Base-by-base conservation (phyloP, 2,329 filamentous ascomycete species). In the Endoconidiophora polonica region DNA sequence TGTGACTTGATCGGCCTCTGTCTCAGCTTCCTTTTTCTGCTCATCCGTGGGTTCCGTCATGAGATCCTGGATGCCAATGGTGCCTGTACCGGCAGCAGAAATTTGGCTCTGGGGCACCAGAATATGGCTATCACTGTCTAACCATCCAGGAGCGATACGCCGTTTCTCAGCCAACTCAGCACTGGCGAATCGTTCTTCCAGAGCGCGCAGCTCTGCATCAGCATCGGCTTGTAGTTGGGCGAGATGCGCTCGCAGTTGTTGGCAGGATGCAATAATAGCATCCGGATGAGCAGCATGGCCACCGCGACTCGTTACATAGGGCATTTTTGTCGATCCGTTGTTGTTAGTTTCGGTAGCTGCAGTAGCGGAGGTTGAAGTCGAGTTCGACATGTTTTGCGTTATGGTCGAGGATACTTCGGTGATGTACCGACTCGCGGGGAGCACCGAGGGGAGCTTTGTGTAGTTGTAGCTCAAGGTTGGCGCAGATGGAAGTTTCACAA, bases 381-480 rank as follows among this genome's bases (percentile, higher is more conserved):
- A 23, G n/a, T 48, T 24, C n/a, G 46, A 16, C n/a, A 24, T 38
- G n/a, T 36, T 14, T 12, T 36, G 39, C 7, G 20, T 48, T 16
- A 33, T 37, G 10, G 39, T 18, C 3, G 58, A 63, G 41, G 64
- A 63, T 52, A 74, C 67, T 52, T 73, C 72, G 5, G 78, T 74
- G 26, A 46, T 20, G 47, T 48, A 44, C 39, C 41, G 44, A 36
- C 40, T 49, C 5, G 46, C 12, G 0, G 91, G 90, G 0, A 96
- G 76, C 2, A 86, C 83, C 1, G 86, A 90, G 0, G 90, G 86
- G 61, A 96, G 81, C 9, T 79, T 75, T 62, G 88, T 90, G 74
- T 95, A 96, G 58, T 86, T 94, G 69, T 96, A 96, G 22, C 91
- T 90, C 5, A 98, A 77, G 0, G 88, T 94, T 18, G 88, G 84